Evolutionary conservation across 2,329 filamentous ascomycete species (phyloP).

Genomic region (Bipolaris zeicola): DNA sequence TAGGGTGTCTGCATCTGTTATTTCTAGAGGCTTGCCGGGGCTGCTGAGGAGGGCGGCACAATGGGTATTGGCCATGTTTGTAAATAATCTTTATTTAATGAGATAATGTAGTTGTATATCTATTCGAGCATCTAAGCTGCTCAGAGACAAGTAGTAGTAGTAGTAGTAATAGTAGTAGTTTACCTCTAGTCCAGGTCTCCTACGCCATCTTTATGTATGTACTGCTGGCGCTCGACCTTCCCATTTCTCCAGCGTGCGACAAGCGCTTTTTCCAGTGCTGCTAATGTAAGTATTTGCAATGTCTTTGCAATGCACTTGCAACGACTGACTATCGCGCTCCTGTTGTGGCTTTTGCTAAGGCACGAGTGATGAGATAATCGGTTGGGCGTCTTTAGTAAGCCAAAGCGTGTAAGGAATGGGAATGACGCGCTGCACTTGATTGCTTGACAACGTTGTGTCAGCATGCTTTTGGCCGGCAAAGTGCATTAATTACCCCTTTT

Average conservation of each 20-base stretch:
- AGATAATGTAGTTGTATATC: too few species aligned
- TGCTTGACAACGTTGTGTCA: constrained; percentile 28
- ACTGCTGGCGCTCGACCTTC: neutral
- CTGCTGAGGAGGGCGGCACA: constrained; percentile 22
- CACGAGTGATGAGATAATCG: constrained; percentile 21
- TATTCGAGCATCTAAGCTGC: neutral
- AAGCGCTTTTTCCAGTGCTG: constrained; percentile 6
- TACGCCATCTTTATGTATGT: neutral
- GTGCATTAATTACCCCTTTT: constrained; percentile 34
- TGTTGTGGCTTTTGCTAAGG: constrained; percentile 1
- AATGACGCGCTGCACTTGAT: constrained; percentile 5
- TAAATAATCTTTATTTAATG: neutral
- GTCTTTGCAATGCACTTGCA: neutral
- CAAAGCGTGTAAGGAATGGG: neutral
- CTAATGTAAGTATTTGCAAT: constrained; percentile 9
- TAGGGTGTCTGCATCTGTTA: constrained; percentile 8
- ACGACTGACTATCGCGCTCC: constrained; percentile 8
- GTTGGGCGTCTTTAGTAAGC: constrained; percentile 30
- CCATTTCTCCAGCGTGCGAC: too few species aligned
- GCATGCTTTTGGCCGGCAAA: constrained; percentile 25
- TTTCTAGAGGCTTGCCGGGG: constrained; percentile 17
- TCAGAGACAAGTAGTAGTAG: neutral
- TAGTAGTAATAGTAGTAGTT: neutral
- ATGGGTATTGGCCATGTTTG: constrained; percentile 19
- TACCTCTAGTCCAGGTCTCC: neutral